Evolutionary conservation across 2,329 filamentous ascomycete species (phyloP), one percentile per base, ranked within the genome.

Genomic region (Chrysoporthe puriensis): DNA sequence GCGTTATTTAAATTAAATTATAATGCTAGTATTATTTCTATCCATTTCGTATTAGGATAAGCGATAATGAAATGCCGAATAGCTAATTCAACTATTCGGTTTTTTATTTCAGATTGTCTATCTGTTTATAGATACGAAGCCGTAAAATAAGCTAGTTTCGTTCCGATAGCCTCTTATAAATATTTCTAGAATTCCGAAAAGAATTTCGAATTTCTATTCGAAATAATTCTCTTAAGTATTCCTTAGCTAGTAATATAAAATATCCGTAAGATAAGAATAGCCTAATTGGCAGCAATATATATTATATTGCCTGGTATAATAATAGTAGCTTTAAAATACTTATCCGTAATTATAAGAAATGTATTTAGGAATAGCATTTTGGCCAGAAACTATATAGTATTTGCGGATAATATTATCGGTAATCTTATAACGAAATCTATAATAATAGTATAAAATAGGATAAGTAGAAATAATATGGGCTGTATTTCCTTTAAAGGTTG

Each of bases 201-300:
- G 26, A 26, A 26, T 26, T 26, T 26, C 26, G 26, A 46, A 4
- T 46, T 4, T 46, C 2, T 26, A 26, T 26, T 1, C 0, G 2
- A 26, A 26, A 26, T 26, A 26, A 26, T 26, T 2, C 26, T 26
- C 3, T 46, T 11, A 2, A 46, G 4, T 11, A 46, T 46, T 46
- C 2, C 2, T 2, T 46, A 46, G 1, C 1, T 11, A 46, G 2
- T 11, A 46, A 18, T 11, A 46, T 46, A 46, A 11, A 46, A 2
- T 46, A 46, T 11, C 2, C 2, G 2, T 46, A 11, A 11, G 0
- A 18, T 46, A 46, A 46, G 2, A 4, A 0, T 46, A 2, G 2
- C 2, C 1, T 46, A 46, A 4, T 46, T 1, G 0, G 9, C 2
- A 2, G 2, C 2, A 4, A 2, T 18, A 18, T 11, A 46, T 11